These are phyloP conservation scores for Penicillium palitans DNA, from an alignment of 2,329 filamentous ascomycete species.

Conservation along the genomic window DNA sequence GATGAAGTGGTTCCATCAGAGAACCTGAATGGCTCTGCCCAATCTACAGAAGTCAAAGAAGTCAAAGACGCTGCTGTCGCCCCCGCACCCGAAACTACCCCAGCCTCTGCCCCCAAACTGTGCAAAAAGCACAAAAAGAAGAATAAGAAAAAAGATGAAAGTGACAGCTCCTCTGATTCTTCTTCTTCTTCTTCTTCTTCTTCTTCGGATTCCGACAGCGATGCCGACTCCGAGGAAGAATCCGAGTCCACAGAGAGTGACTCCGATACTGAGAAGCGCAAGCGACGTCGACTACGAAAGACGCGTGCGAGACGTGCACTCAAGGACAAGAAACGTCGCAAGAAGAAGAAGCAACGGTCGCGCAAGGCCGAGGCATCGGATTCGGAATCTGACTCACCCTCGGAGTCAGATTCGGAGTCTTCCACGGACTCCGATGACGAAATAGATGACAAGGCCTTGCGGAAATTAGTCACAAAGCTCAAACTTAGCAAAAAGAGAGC, in stretches of 20 bases:
- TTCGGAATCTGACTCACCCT: conserved; percentile 15
- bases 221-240: conserved; percentile 18
- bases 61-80: conserved; percentile 13
- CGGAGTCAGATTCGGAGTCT: conserved; percentile 29
- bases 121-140: conserved; percentile 38
- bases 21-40: conserved; percentile 22
- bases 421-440: conserved; percentile 32
- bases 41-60: conserved; percentile 13
- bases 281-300: conserved; percentile 41
- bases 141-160: conserved; percentile 16
- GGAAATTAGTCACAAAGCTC: conserved; percentile 33
- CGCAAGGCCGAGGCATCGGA: conserved; percentile 29
- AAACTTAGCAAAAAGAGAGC: conserved; percentile 37
- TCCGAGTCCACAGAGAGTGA: conserved; percentile 19
- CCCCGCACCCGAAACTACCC: conserved; percentile 26
- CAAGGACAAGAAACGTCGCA: conserved; percentile 27
- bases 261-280: conserved; percentile 29
- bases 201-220: conserved; percentile 22
- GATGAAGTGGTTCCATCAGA: conserved; percentile 32
- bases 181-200: conserved; percentile 26
- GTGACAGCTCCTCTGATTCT: conserved; percentile 22
- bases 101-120: conserved; percentile 17
- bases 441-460: conserved; percentile 35
- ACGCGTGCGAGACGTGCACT: conserved; percentile 35
- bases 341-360: conserved; percentile 43